Percentiles rank a stretch among this genome's conserved stretches.
phyloP scores from a whole-genome alignment of 2,329 filamentous ascomycete species.

The Cladophialophora carrionii region DNA sequence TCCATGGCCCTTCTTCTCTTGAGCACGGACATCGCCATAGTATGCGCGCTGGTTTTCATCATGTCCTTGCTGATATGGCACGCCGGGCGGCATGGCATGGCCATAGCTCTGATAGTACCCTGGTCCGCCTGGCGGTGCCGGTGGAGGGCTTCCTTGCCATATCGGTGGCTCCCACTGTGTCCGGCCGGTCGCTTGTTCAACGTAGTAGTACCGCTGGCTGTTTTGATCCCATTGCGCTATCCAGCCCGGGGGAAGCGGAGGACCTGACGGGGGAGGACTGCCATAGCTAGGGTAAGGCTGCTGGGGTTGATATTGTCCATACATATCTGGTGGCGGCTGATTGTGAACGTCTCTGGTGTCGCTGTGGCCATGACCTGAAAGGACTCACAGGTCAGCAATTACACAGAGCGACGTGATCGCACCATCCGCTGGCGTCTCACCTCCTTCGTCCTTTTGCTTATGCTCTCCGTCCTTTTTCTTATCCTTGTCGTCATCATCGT shows the following conservation, averaged over 20 bases:
- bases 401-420: not conserved
- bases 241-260: conserved; percentile 52
- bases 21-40: conserved; percentile 15
- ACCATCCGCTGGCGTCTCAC: conserved; percentile 1
- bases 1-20: conserved; percentile 21
- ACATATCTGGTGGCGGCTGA: not conserved
- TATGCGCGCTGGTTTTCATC: conserved; percentile 17
- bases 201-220: conserved; percentile 53
- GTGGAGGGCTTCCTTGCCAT: conserved; percentile 10
- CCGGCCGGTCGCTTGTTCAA: conserved; percentile 54
- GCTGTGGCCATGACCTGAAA: not conserved
- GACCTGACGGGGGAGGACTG: conserved; percentile 21
- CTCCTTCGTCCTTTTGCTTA: conserved; percentile 24
- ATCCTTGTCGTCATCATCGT: conserved; percentile 29
- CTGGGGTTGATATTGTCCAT: conserved; percentile 5
- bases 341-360: not conserved
- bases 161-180: conserved; percentile 54
- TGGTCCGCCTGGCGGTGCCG: conserved; percentile 14
- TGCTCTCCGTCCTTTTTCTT: conserved; percentile 14
- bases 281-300: conserved; percentile 15
- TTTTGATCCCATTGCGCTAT: conserved; percentile 52
- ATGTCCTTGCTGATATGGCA: conserved; percentile 18
- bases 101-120: conserved; percentile 24
- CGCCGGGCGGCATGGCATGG: conserved; percentile 21
- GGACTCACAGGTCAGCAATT: conserved; percentile 2